A percentile compares a stretch with the other conserved stretches of the same genome.
Conservation (phyloP, 164 flowering plant species). For the Santalum album region DNA sequence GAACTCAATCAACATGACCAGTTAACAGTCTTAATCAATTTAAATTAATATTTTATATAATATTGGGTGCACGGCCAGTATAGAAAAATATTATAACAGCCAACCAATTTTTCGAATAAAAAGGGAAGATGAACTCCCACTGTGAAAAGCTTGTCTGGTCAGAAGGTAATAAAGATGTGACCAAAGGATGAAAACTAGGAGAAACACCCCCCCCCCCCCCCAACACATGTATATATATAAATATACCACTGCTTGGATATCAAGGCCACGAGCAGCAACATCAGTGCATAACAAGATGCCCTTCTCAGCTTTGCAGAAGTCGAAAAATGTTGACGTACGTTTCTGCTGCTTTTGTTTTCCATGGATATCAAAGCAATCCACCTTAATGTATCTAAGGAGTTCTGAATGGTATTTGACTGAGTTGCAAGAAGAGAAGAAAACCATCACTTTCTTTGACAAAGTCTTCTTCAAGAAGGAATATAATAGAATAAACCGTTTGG, state of each 20-base stretch:
- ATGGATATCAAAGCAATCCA: slow-evolving; percentile 79
- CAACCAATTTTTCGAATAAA: too few species aligned
- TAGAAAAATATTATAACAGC: too few species aligned
- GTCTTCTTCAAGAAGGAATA: slow-evolving; percentile 85
- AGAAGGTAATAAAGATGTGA: too few species aligned
- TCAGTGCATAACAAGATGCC: slow-evolving; percentile 96
- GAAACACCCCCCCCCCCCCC: too few species aligned
- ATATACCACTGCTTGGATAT: slow-evolving; percentile 84
- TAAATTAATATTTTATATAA: too few species aligned
- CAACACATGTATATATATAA: too few species aligned
- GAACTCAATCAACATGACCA: too few species aligned
- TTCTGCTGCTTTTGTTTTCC: slow-evolving; percentile 91
- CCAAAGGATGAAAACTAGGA: neutral
- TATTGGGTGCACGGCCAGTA: too few species aligned
- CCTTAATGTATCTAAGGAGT: slow-evolving; percentile 63
- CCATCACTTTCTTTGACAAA: slow-evolving; percentile 87
- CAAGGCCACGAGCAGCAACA: slow-evolving; percentile 97
- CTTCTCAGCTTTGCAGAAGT: slow-evolving; percentile 71
- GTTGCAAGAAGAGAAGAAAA: slow-evolving; percentile 90
- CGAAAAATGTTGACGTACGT: slow-evolving; percentile 73
- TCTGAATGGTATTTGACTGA: slow-evolving; percentile 88
- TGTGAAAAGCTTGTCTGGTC: neutral
- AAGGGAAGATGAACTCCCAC: neutral
- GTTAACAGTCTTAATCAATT: too few species aligned
- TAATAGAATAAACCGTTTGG: slow-evolving; percentile 63